These are phyloP conservation scores for Globisporangium echinulatum DNA, from an alignment of 352 stramenopile species.

Conservation along the genomic window DNA sequence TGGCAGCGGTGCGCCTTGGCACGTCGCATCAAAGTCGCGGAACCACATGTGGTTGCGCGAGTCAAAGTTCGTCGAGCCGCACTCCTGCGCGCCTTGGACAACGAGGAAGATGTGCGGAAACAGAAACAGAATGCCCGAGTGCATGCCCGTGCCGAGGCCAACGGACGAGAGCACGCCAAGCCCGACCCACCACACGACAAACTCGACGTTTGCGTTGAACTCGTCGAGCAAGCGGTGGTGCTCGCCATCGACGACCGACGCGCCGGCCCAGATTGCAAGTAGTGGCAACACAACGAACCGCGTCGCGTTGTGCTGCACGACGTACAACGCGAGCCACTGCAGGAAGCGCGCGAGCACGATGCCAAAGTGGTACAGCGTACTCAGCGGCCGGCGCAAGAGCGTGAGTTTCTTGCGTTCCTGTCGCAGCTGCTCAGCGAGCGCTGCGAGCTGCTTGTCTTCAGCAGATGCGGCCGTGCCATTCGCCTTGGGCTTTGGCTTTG, in stretches of 20 bases:
- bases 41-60: constrained; percentile 89
- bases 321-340: constrained; percentile 59
- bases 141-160: constrained; percentile 91
- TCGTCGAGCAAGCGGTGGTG: constrained; percentile 76
- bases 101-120: constrained; percentile 95
- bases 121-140: constrained; percentile 92
- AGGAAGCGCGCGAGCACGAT: constrained; percentile 70
- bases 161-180: constrained; percentile 92
- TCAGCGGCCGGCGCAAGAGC: constrained; percentile 68
- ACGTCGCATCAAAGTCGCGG: constrained; percentile 71
- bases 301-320: constrained; percentile 63
- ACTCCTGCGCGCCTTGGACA: constrained; percentile 83
- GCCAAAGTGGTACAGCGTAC: constrained; percentile 77
- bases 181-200: constrained; percentile 91
- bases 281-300: constrained; percentile 76
- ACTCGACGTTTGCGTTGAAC: constrained; percentile 81
- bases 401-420: constrained; percentile 80
- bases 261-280: constrained; percentile 53
- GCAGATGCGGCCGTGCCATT: not conserved
- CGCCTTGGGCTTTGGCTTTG: not conserved
- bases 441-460: constrained; percentile 1
- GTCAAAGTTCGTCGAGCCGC: constrained; percentile 84
- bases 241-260: constrained; percentile 59
- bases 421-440: constrained; percentile 54
- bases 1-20: constrained; percentile 29